A percentile compares a stretch with the other conserved stretches of the same genome.
These are phyloP conservation scores for Malassezia slooffiae DNA, from an alignment of 1,284 basidiomycete species.

Conservation along the genomic window DNA sequence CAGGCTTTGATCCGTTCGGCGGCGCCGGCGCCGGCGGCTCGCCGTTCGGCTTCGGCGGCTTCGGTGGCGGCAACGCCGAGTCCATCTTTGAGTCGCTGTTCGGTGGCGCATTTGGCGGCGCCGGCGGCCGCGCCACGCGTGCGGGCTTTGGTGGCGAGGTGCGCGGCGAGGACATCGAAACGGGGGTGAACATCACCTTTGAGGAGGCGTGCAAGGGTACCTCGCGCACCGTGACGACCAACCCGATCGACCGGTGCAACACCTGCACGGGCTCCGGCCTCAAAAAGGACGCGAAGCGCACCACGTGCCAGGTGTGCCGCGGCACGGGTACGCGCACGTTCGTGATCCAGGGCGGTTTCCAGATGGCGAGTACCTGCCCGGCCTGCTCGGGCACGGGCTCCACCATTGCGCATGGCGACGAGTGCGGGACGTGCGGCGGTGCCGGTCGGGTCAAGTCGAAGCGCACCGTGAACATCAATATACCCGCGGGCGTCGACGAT, in stretches of 20 bases:
- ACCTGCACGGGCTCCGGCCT: slow-evolving; percentile 78
- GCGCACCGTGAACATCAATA: slow-evolving; percentile 68
- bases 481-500: slow-evolving; percentile 77
- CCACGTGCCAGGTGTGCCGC: slow-evolving; percentile 67
- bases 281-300: slow-evolving; percentile 73
- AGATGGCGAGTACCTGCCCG: slow-evolving; percentile 86
- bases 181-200: slow-evolving; percentile 67
- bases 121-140: slow-evolving; percentile 34
- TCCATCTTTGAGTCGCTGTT: slow-evolving; percentile 77
- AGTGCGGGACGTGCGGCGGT: slow-evolving; percentile 73
- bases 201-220: slow-evolving; percentile 86
- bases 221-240: slow-evolving; percentile 64
- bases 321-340: slow-evolving; percentile 82
- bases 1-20: slow-evolving; percentile 64
- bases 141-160: slow-evolving; percentile 49
- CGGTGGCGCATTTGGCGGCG: slow-evolving; percentile 54
- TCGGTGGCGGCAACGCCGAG: slow-evolving; percentile 51
- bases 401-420: slow-evolving; percentile 64
- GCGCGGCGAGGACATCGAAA: slow-evolving; percentile 76
- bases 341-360: slow-evolving; percentile 86
- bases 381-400: slow-evolving; percentile 74
- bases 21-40: slow-evolving; percentile 49
- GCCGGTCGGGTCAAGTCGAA: slow-evolving; percentile 74
- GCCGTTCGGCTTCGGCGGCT: slow-evolving; percentile 58
- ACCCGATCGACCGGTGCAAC: slow-evolving; percentile 70